Percentiles rank a stretch among this genome's conserved stretches.
Conservation (phyloP, 2,329 filamentous ascomycete species). For the Ambrosiella beaveri region DNA sequence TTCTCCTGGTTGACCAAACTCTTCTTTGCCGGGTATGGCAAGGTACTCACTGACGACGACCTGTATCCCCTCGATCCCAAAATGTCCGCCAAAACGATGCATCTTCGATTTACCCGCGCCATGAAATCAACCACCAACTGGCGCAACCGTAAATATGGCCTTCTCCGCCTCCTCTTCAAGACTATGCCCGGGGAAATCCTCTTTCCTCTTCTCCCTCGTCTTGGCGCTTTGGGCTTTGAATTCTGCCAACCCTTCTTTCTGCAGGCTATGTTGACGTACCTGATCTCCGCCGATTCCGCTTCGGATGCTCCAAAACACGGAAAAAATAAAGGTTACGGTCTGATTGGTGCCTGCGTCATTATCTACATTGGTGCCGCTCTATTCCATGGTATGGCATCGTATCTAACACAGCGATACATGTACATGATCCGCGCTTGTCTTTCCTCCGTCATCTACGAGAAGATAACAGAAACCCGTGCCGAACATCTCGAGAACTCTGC, state of each 20-base stretch:
- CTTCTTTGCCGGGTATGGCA: slow-evolving; percentile 22
- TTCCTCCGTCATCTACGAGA: slow-evolving; percentile 20
- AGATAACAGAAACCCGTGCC: slow-evolving; percentile 20
- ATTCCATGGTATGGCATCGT: slow-evolving; percentile 24
- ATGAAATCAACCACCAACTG: slow-evolving; percentile 7
- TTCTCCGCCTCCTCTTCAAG: slow-evolving; percentile 18
- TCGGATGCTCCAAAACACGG: slow-evolving; percentile 11
- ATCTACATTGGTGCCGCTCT: slow-evolving; percentile 26
- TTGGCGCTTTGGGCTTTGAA: slow-evolving; percentile 24
- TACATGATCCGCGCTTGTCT: slow-evolving; percentile 21
- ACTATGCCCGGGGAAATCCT: slow-evolving; percentile 21
- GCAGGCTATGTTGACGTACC: slow-evolving; percentile 21
- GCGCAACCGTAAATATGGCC: slow-evolving; percentile 15
- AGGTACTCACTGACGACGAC: slow-evolving; percentile 19
- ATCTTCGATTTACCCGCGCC: slow-evolving; percentile 13
- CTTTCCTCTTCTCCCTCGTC: slow-evolving; percentile 21
- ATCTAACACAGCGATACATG: slow-evolving; percentile 21
- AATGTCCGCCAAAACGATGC: slow-evolving; percentile 16
- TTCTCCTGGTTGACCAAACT: slow-evolving; percentile 23
- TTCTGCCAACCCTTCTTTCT: slow-evolving; percentile 29
- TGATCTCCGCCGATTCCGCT: slow-evolving; percentile 16
- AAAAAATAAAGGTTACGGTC: slow-evolving; percentile 20
- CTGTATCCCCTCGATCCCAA: slow-evolving; percentile 21
- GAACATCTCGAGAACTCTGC: slow-evolving; percentile 23
- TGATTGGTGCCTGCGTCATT: slow-evolving; percentile 25